Evolutionary conservation across 495 filamentous ascomycete genomes (phyloP).

Genomic region (Arthonia radiata): DNA sequence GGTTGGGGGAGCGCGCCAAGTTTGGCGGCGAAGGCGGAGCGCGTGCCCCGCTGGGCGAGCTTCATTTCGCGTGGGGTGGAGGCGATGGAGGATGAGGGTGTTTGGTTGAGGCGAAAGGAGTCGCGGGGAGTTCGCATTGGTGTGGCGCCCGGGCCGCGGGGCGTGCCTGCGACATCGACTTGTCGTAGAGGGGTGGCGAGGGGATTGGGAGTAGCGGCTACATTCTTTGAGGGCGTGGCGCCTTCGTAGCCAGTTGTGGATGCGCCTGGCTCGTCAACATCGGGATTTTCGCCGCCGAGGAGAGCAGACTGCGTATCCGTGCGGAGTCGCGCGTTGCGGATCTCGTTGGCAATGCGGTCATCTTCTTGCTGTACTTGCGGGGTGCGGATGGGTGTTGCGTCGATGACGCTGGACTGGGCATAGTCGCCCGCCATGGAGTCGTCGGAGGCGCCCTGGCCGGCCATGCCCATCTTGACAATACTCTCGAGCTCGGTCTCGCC

Average conservation of each 20-base stretch:
- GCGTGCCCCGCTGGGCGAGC: conserved; percentile 43
- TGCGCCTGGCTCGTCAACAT: conserved; percentile 53
- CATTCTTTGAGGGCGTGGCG: conserved; percentile 53
- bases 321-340: conserved; percentile 74
- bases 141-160: conserved; percentile 44
- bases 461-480: conserved; percentile 96
- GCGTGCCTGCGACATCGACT: conserved; percentile 28
- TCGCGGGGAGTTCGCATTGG: conserved; percentile 82
- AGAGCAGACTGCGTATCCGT: conserved; percentile 92
- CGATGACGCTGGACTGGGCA: conserved; percentile 48
- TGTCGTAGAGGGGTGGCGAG: conserved; percentile 74
- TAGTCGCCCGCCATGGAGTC: conserved; percentile 75
- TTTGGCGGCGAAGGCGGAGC: conserved; percentile 39
- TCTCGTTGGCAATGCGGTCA: conserved; percentile 88
- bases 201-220: conserved; percentile 76
- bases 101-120: conserved; percentile 59
- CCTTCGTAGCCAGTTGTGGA: conserved; percentile 78
- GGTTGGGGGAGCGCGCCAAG: conserved; percentile 75
- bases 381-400: conserved; percentile 70
- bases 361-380: conserved; percentile 76
- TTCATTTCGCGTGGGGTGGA: conserved; percentile 59
- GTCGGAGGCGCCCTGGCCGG: conserved; percentile 64
- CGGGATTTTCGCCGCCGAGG: conserved; percentile 81
- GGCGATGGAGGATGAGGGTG: conserved; percentile 30
- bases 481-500: conserved; percentile 82